These are phyloP conservation scores for Gymnopilus junonius DNA, from an alignment of 768 basidiomycete genomes.

Conservation along the genomic window DNA sequence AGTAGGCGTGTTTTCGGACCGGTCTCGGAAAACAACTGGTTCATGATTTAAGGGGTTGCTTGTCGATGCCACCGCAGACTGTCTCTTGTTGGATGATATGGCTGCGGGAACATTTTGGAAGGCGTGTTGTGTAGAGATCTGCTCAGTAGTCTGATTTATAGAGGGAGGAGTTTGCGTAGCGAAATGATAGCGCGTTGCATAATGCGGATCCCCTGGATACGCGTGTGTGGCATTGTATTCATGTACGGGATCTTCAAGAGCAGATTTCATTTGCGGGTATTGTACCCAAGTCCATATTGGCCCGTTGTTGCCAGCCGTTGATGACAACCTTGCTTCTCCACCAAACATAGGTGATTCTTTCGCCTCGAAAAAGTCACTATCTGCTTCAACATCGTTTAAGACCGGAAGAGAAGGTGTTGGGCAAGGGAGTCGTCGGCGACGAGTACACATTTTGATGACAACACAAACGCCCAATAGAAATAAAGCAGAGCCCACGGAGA, in stretches of 20 bases:
- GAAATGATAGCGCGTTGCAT: constrained; percentile 2
- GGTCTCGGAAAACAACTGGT: constrained; percentile 35
- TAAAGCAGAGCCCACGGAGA: constrained; percentile 56
- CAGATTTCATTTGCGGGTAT: constrained; percentile 44
- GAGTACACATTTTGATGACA: constrained; percentile 48
- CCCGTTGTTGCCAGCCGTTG: constrained; percentile 43
- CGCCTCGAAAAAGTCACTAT: constrained; percentile 46
- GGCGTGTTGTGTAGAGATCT: not conserved
- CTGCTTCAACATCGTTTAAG: constrained; percentile 57
- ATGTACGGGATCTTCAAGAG: constrained; percentile 16
- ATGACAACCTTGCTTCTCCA: constrained; percentile 66
- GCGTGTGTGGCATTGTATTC: constrained; percentile 3
- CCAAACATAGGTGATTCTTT: constrained; percentile 79
- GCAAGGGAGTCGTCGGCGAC: constrained; percentile 54
- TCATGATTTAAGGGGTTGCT: constrained; percentile 48
- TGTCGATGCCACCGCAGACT: constrained; percentile 50
- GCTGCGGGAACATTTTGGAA: constrained; percentile 1
- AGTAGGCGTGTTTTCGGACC: constrained; percentile 36
- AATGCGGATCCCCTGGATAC: constrained; percentile 1
- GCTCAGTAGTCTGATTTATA: constrained; percentile 7
- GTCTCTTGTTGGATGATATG: constrained; percentile 37
- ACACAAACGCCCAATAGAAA: constrained; percentile 53
- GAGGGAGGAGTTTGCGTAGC: not conserved
- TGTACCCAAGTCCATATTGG: constrained; percentile 63
- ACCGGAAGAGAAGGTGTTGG: constrained; percentile 81